Percentiles rank a stretch among this genome's conserved stretches.
phyloP scores from a whole-genome alignment of 2,329 filamentous ascomycete species.

The Fusarium verticillioides region DNA sequence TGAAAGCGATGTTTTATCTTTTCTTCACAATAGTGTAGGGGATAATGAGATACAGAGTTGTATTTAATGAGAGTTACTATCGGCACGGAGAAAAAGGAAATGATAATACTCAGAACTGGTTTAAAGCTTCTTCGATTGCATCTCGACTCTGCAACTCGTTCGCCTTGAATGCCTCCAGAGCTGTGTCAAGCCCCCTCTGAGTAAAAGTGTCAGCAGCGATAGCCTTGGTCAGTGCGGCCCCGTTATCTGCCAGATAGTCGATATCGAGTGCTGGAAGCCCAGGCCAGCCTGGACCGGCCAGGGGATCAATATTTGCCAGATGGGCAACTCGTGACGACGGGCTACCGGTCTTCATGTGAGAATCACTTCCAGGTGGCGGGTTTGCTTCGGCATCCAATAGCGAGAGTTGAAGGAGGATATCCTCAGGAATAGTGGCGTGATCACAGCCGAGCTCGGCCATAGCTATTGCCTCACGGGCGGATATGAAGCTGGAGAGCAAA shows the following conservation, averaged over 20 bases:
- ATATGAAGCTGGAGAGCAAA: neutral
- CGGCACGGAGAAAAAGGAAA: too few species aligned
- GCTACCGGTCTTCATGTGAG: rapidly evolving
- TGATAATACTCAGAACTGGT: neutral
- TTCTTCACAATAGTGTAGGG: neutral
- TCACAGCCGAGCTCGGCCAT: constrained; percentile 5
- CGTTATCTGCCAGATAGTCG: neutral
- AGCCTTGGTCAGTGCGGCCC: neutral
- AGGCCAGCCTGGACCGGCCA: neutral
- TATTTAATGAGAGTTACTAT: neutral
- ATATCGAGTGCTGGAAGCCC: neutral
- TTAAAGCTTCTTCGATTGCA: neutral
- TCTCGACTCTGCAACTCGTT: neutral
- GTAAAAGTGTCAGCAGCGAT: neutral
- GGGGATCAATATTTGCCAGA: neutral
- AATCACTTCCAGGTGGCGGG: neutral
- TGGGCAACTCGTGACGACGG: neutral
- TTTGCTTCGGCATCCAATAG: neutral
- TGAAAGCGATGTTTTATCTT: neutral
- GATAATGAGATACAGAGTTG: neutral
- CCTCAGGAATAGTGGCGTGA: neutral
- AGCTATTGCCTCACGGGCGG: neutral
- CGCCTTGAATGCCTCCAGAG: neutral
- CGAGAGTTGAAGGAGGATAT: neutral
- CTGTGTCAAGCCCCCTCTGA: neutral